Conservation (phyloP, 441 rosid species). For the Arabidopsis lyrata region DNA sequence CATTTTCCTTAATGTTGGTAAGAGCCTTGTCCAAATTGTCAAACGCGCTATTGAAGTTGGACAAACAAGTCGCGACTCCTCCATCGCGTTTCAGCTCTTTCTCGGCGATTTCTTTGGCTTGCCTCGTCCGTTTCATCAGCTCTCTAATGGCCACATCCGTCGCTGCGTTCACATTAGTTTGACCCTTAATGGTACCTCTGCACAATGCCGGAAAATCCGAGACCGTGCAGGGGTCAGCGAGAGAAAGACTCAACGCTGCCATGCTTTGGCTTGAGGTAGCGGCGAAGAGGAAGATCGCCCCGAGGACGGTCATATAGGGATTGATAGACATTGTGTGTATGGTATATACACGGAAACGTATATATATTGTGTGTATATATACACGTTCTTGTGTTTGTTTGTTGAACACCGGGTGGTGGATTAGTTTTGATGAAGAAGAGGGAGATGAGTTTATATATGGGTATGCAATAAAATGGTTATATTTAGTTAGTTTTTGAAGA, state of each 20-base stretch:
- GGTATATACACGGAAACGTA: conserved; percentile 32
- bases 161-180: conserved; percentile 40
- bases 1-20: conserved; percentile 33
- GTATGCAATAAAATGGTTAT: conserved; percentile 29
- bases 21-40: conserved; percentile 40
- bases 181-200: conserved; percentile 36
- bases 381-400: conserved; percentile 37
- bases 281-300: conserved; percentile 33
- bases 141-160: conserved; percentile 38
- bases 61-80: conserved; percentile 38
- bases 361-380: conserved; percentile 29
- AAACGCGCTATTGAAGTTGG: conserved; percentile 45
- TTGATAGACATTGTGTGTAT: conserved; percentile 29
- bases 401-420: conserved; percentile 22
- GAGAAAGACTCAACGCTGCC: not conserved
- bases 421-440: conserved; percentile 24
- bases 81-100: conserved; percentile 23
- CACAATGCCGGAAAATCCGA: conserved; percentile 40
- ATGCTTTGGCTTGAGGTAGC: conserved; percentile 6
- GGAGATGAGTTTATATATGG: conserved; percentile 36
- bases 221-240: conserved; percentile 33
- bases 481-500: conserved; percentile 3
- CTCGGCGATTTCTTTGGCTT: conserved; percentile 22
- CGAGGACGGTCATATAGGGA: not conserved
- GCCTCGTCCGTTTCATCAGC: conserved; percentile 32